A percentile compares a stretch with the other conserved stretches of the same genome.
phyloP scores from a whole-genome alignment of 495 filamentous ascomycete genomes.

The Podospora pseudopauciseta region DNA sequence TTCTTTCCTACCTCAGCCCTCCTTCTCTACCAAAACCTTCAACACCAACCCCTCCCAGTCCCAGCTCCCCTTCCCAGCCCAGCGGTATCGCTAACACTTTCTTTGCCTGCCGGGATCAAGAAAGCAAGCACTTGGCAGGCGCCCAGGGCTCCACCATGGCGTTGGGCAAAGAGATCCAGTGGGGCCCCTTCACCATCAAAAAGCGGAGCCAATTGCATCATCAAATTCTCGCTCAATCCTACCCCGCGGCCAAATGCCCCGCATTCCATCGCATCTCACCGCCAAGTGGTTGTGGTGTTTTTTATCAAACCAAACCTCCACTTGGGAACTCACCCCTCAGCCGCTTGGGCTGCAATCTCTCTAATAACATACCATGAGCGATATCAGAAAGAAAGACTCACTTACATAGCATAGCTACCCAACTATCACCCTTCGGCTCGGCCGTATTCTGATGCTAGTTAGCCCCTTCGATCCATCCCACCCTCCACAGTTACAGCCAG shows the following conservation, averaged over 20 bases:
- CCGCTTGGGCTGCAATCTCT: neutral
- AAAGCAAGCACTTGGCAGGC: neutral
- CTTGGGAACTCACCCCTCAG: neutral
- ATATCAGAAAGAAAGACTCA: neutral
- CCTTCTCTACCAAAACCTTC: neutral
- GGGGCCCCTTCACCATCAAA: neutral
- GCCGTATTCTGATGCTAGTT: neutral
- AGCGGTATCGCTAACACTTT: neutral
- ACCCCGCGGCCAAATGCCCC: constrained; percentile 2
- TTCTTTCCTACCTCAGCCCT: neutral
- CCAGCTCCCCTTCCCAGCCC: neutral
- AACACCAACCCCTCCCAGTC: neutral
- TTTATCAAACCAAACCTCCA: neutral
- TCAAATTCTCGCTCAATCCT: constrained; percentile 3
- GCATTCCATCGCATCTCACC: neutral
- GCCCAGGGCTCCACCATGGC: neutral
- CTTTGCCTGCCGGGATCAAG: neutral
- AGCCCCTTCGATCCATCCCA: neutral
- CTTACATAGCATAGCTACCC: neutral
- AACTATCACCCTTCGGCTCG: neutral
- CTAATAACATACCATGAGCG: neutral
- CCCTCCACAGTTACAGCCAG: neutral
- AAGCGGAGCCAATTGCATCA: constrained; percentile 5
- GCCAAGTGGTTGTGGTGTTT: neutral
- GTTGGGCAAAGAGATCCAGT: neutral